These are phyloP conservation scores for Orbilia brochopaga DNA, from an alignment of 2,329 filamentous ascomycete species.

Conservation along the genomic window DNA sequence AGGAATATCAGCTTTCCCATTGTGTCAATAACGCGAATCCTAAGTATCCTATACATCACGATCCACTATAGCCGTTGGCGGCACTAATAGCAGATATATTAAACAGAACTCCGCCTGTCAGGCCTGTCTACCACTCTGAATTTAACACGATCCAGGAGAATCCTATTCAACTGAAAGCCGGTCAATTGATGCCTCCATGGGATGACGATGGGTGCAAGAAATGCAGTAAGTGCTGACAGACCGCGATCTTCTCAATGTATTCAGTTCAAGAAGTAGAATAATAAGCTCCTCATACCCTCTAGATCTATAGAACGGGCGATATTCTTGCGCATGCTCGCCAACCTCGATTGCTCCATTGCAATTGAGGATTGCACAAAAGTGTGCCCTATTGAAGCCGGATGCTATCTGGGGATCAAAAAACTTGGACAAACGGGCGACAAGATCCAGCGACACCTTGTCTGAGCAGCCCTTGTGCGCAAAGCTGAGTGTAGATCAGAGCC, in stretches of 20 bases:
- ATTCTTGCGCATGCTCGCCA: no score
- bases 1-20: conserved; percentile 27
- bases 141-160: neutral
- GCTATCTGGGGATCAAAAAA: neutral
- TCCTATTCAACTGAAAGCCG: neutral
- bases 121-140: neutral
- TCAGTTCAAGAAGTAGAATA: neutral
- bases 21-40: neutral
- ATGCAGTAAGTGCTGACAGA: neutral
- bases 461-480: neutral
- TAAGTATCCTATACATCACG: neutral
- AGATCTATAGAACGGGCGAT: no score
- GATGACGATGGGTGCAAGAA: neutral
- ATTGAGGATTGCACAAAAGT: neutral
- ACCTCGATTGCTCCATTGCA: no score
- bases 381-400: neutral
- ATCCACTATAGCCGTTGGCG: neutral
- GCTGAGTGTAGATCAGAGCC: no score
- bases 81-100: neutral
- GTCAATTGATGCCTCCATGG: neutral
- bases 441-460: neutral
- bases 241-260: neutral
- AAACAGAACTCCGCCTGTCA: neutral
- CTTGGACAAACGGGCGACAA: neutral
- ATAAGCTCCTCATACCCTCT: neutral